Evolutionary conservation across 2,329 filamentous ascomycete genomes (phyloP).

Genomic region (Curvularia hawaiiensis): DNA sequence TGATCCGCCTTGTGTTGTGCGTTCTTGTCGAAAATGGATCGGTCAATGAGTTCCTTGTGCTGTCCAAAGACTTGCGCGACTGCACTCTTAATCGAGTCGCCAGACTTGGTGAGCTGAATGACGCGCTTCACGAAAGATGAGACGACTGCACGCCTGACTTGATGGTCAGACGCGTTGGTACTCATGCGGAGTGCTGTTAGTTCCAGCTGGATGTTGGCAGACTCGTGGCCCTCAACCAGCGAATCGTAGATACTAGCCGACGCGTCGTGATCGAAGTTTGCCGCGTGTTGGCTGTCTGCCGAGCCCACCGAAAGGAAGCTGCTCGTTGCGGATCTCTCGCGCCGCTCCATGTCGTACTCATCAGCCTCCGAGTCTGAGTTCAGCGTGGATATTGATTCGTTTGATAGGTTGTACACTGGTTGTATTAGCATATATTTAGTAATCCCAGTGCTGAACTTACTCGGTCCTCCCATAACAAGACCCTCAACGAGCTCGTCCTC

Average conservation of each 20-base stretch:
- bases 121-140: constrained; percentile 84
- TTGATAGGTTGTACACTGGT: constrained; percentile 57
- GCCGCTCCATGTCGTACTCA: constrained; percentile 50
- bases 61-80: constrained; percentile 51
- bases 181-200: constrained; percentile 92
- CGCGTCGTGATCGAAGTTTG: constrained; percentile 84
- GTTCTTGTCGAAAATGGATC: constrained; percentile 63
- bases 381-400: constrained; percentile 68
- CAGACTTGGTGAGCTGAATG: constrained; percentile 67
- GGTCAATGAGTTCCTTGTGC: constrained; percentile 65
- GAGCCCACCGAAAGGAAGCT: constrained; percentile 77
- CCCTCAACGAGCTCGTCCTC: constrained; percentile 60
- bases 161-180: constrained; percentile 85
- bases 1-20: constrained; percentile 68
- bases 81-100: constrained; percentile 46
- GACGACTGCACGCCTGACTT: constrained; percentile 85
- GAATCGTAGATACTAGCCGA: constrained; percentile 86
- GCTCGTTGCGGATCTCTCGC: constrained; percentile 65
- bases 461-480: constrained; percentile 43
- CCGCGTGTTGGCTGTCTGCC: constrained; percentile 58
- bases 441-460: constrained; percentile 27
- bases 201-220: constrained; percentile 90
- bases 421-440: constrained; percentile 18
- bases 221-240: constrained; percentile 70
- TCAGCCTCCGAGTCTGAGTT: constrained; percentile 57